Percentiles rank a stretch among this genome's conserved stretches.
These are phyloP conservation scores for Salmacisia buchloeana DNA, from an alignment of 1,284 basidiomycete genomes.

Conservation along the genomic window DNA sequence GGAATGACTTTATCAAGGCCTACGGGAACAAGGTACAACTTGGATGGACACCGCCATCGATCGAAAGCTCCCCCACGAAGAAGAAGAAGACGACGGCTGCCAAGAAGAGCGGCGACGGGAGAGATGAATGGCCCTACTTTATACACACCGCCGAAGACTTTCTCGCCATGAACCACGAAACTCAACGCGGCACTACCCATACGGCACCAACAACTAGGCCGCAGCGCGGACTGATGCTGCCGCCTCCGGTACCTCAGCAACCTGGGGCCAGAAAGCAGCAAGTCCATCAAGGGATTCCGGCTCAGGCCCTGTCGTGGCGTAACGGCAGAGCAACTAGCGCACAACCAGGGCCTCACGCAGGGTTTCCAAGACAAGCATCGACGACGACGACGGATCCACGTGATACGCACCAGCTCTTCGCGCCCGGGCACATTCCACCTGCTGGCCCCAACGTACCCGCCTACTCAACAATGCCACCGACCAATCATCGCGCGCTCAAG, in stretches of 20 bases:
- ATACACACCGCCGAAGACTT: neutral
- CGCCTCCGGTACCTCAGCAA: neutral
- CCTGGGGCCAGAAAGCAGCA: too few species aligned
- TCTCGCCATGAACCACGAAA: neutral
- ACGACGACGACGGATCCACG: too few species aligned
- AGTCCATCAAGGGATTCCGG: too few species aligned
- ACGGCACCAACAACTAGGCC: neutral
- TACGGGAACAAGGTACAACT: neutral
- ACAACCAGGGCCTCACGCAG: too few species aligned
- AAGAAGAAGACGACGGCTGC: neutral
- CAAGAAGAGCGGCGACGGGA: neutral
- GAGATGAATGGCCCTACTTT: neutral
- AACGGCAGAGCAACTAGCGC: too few species aligned
- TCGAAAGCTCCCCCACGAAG: neutral
- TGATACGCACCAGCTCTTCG: too few species aligned
- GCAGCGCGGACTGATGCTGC: neutral
- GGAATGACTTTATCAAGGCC: neutral
- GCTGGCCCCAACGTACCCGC: too few species aligned
- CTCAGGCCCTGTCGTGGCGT: too few species aligned
- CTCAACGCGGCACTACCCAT: neutral
- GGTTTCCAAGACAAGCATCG: too few species aligned
- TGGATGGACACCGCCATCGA: neutral
- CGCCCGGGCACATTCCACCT: too few species aligned
- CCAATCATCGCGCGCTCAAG: too few species aligned
- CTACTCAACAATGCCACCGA: too few species aligned